Conservation (phyloP, 2,329 filamentous ascomycete genomes). For the Dissoconium aciculare region DNA sequence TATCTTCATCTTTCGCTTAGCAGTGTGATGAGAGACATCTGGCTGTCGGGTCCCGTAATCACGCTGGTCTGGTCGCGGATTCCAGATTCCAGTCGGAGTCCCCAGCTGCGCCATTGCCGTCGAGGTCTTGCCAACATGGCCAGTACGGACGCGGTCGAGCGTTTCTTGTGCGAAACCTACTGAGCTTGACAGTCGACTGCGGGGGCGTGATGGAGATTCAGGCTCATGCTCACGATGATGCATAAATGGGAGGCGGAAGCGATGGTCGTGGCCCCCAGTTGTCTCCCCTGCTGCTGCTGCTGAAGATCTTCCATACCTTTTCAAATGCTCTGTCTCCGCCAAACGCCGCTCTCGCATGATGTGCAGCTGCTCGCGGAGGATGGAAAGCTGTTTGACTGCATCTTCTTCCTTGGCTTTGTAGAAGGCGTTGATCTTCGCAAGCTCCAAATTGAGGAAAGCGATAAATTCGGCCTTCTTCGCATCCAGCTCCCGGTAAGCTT, state of each 20-base stretch:
- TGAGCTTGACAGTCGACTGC: conserved; percentile 5
- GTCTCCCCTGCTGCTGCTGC: background rate
- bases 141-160: conserved; percentile 23
- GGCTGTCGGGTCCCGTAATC: conserved; percentile 30
- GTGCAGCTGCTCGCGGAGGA: conserved; percentile 72
- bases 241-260: background rate
- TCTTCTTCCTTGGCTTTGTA: conserved; percentile 81
- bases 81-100: conserved; percentile 22
- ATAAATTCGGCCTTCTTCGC: conserved; percentile 74
- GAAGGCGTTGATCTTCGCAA: conserved; percentile 84
- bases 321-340: conserved; percentile 49
- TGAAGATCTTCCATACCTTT: background rate
- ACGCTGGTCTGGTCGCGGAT: conserved; percentile 19
- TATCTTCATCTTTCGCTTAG: conserved; percentile 81
- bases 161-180: conserved; percentile 10
- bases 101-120: conserved; percentile 28
- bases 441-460: conserved; percentile 63
- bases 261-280: background rate
- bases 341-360: conserved; percentile 79
- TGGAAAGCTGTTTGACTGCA: conserved; percentile 53
- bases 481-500: conserved; percentile 50
- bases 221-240: background rate
- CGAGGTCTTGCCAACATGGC: conserved; percentile 41
- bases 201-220: too few relatives aligned
- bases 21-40: conserved; percentile 67